These are phyloP conservation scores for Gossypium raimondii DNA, from an alignment of 345 rosid genomes.

Conservation along the genomic window DNA sequence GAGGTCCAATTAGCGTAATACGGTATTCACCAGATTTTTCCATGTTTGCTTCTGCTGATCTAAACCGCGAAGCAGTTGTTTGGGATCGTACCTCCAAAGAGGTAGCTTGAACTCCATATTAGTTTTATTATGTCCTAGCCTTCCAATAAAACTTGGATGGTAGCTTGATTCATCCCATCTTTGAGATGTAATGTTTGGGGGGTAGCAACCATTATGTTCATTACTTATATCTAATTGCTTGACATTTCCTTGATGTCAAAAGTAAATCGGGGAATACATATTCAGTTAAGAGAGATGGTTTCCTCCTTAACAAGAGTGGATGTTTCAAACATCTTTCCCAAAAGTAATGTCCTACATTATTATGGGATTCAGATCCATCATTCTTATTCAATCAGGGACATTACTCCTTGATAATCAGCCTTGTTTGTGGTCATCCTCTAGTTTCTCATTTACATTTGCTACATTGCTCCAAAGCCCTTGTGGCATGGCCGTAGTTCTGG, in stretches of 20 bases:
- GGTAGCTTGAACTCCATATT: slow-evolving; percentile 30
- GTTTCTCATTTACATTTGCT: neutral
- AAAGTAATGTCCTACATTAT: neutral
- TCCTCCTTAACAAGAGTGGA: neutral
- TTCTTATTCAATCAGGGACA: neutral
- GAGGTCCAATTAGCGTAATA: slow-evolving; percentile 61
- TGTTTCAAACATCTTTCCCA: neutral
- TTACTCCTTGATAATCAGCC: neutral
- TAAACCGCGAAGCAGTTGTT: slow-evolving; percentile 63
- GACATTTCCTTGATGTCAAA: neutral
- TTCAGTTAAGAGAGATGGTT: neutral
- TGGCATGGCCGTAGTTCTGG: neutral
- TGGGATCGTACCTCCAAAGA: slow-evolving; percentile 63
- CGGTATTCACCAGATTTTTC: slow-evolving; percentile 62
- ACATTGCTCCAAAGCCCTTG: neutral
- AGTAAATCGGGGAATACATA: neutral
- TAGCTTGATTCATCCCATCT: neutral
- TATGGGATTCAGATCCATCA: neutral
- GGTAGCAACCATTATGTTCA: neutral
- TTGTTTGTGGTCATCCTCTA: neutral
- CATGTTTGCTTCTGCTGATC: slow-evolving; percentile 74
- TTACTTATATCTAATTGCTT: neutral
- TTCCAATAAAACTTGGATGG: neutral
- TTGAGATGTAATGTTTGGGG: neutral
- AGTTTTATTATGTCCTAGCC: neutral